Evolutionary conservation across 2,329 filamentous ascomycete genomes (phyloP), one percentile per base, ranked within the genome.

Genomic region (Aureobasidium leucospermi): DNA sequence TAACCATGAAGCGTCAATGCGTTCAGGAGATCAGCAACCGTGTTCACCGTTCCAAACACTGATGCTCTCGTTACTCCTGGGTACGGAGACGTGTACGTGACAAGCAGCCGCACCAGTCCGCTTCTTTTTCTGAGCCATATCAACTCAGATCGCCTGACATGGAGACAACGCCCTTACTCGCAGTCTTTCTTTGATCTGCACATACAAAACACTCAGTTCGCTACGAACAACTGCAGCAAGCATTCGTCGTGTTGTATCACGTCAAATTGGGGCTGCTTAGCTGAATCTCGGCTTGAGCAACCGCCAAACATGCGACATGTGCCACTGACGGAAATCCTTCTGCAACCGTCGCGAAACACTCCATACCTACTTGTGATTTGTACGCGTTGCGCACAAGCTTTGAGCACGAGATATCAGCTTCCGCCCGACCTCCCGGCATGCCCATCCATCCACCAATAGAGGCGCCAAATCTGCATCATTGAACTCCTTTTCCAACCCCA

Each of bases 311-410:
- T 32, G 39, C 39, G 51, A 42, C 52, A 56, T 43, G 29, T 56
- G 51, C 39, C 51, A 32, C 19, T 56, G 51, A 56, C 51, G n/a
- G 42, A 29, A 13, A 45, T 56, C 52, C 41, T 56, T 39, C 52
- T 45, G 52, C 52, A 56, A 53, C 49, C 10, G 51, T 38, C 48
- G 41, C 51, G 51, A 53, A 53, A 53, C 51, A 43, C 28, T 42
- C 16, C 38, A 42, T 23, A 31, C 36, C 15, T 31, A 19, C 13
- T 13, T 53, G 19, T 42, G 49, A 28, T 43, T 53, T 31, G 29
- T 46, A 56, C 52, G 38, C 52, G 52, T 46, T 23, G 52, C 32
- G 55, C 55, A 58, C 53, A 57, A 57, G 42, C 55, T 58, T 58
- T 43, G 38, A 52, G 48, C 51, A 53, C 51, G 51, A 46, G 52